Base-by-base conservation (phyloP, 2,329 filamentous ascomycete species). In the Biscogniauxia marginata region DNA sequence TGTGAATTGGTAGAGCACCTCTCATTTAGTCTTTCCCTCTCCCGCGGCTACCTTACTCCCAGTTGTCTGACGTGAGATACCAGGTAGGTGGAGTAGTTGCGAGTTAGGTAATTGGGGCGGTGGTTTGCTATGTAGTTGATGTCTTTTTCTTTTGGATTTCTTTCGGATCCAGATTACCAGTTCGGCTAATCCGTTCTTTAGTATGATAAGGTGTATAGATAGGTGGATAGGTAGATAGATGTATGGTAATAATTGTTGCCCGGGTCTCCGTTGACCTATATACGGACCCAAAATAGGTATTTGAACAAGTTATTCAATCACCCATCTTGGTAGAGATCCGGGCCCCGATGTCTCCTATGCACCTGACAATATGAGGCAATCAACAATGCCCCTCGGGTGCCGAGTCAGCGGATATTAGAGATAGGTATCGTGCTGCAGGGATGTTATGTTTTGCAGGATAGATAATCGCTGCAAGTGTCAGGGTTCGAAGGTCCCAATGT, bases 161-260 rank as follows among this genome's bases (percentile, higher is more conserved):
- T n/a, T n/a, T n/a, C n/a, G n/a, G n/a, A n/a, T n/a, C n/a, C n/a
- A n/a, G n/a, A n/a, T n/a, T n/a, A n/a, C n/a, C n/a, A n/a, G n/a
- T n/a, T n/a, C n/a, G n/a, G n/a, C n/a, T n/a, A n/a, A n/a, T n/a
- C n/a, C n/a, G n/a, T n/a, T n/a, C n/a, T n/a, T n/a, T n/a, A 16
- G 46, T 16, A 22, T 16, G 8, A 48, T 23, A 49, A 23, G 7
- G 18, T 24, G 11, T 24, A 18, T 18, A 11, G 22, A 21, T 52
- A 45, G 21, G 66, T 69, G 55, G 56, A 45, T 49, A 50, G 56
- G 58, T 59, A 47, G 52, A 50, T 56, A 46, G 55, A 58, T 54
- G n/a, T 39, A 16, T 39, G 30, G 5, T 39, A 3, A 39, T 39
- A 9, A 39, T 39, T 39, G 30, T 39, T 39, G 30, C 30, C 30